A percentile compares a stretch with the other conserved stretches of the same genome.
Evolutionary conservation across 148 eudicot species (phyloP).

Genomic region (Rhododendron ferrugineum): DNA sequence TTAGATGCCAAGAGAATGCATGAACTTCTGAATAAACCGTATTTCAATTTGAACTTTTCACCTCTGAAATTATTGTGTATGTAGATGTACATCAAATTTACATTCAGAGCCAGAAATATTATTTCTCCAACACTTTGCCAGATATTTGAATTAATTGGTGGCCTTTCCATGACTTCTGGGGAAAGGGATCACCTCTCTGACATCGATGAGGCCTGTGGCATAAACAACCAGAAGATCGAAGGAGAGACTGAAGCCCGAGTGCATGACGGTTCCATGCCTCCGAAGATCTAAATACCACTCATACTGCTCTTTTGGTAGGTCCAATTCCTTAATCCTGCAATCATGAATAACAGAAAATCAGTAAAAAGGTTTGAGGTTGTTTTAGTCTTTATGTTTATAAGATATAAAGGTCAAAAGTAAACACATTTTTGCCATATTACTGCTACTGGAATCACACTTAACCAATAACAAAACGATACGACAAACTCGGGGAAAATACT

Average conservation of each 20-base stretch:
- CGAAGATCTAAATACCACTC: constrained; percentile 93
- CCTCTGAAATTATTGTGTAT: neutral
- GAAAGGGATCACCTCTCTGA: constrained; percentile 76
- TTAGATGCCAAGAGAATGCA: constrained; percentile 1
- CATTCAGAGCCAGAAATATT: neutral
- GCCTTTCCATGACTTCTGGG: constrained; percentile 67
- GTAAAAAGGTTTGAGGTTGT: neutral
- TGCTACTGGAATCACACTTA: neutral
- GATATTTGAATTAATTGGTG: constrained; percentile 29
- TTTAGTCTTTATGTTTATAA: neutral
- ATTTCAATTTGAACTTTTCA: neutral
- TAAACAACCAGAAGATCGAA: constrained; percentile 63
- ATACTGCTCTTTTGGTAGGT: constrained; percentile 50
- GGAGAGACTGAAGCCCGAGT: constrained; percentile 69
- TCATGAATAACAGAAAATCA: neutral
- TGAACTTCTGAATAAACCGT: neutral
- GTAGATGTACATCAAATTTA: constrained; percentile 1
- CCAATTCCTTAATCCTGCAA: constrained; percentile 61
- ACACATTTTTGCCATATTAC: neutral
- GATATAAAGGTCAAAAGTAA: neutral
- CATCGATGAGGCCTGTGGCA: constrained; percentile 80
- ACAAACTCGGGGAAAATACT: neutral
- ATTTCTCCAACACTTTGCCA: neutral
- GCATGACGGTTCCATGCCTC: constrained; percentile 60
- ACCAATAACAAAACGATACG: neutral